phyloP scores from a whole-genome alignment of 164 flowering plant genomes.

The Tinospora cordifolia region DNA sequence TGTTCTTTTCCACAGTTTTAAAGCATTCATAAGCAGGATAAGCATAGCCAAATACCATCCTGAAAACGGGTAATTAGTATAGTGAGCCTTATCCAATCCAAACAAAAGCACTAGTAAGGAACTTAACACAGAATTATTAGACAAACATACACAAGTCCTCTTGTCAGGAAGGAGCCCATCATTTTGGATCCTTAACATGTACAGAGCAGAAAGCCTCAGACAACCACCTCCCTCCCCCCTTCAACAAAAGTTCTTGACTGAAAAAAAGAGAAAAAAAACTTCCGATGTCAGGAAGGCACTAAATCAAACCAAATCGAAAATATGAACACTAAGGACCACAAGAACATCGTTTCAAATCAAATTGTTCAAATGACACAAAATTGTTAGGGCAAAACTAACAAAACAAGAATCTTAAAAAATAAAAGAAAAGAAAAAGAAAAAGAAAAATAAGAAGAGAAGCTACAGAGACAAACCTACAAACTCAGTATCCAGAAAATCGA shows the following conservation, averaged over 20 bases:
- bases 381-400: no score
- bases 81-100: background rate
- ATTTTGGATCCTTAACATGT: conserved; percentile 32
- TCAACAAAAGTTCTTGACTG: background rate
- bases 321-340: background rate
- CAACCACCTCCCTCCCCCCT: background rate
- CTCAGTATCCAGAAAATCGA: no score
- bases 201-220: background rate
- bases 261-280: background rate
- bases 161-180: conserved; percentile 81
- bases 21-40: conserved; percentile 98
- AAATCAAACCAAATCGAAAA: background rate
- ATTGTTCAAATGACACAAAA: no score
- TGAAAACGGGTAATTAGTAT: conserved; percentile 20
- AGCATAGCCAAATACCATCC: conserved; percentile 89
- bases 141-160: conserved; percentile 76
- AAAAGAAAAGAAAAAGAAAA: no score
- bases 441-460: no score
- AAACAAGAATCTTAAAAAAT: no score
- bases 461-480: no score
- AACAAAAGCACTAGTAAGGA: background rate
- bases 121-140: background rate
- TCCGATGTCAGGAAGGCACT: background rate
- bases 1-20: conserved; percentile 83
- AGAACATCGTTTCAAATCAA: no score